Evolutionary conservation across 2,329 filamentous ascomycete species (phyloP).

Genomic region (Aspergillus piperis): DNA sequence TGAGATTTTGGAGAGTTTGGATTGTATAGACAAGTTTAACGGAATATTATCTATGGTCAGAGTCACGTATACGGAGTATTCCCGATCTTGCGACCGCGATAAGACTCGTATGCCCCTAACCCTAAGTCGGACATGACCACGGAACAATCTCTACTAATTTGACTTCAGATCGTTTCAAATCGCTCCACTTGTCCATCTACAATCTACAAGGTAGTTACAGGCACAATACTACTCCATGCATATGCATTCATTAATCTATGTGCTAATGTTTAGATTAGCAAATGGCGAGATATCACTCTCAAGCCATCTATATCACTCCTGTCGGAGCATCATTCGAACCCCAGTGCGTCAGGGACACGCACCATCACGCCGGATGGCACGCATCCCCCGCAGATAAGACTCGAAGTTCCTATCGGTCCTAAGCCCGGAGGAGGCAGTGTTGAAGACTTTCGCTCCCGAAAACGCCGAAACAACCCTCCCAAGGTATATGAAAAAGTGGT

Average conservation of each 20-base stretch:
- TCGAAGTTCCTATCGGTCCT: constrained; percentile 14
- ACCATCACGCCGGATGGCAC: not conserved
- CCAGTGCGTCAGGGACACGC: constrained; percentile 11
- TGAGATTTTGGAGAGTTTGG: too few relatives aligned
- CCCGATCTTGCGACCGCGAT: too few relatives aligned
- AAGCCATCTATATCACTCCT: constrained; percentile 13
- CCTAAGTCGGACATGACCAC: too few relatives aligned
- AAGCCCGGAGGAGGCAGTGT: constrained; percentile 33
- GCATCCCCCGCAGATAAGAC: constrained; percentile 5
- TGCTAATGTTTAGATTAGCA: constrained; percentile 43
- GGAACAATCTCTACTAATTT: too few relatives aligned
- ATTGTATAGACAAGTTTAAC: too few relatives aligned
- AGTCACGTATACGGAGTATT: too few relatives aligned
- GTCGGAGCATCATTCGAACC: constrained; percentile 16
- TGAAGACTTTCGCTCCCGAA: constrained; percentile 45
- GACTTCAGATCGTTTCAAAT: too few relatives aligned
- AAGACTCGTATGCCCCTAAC: too few relatives aligned
- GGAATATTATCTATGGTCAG: too few relatives aligned
- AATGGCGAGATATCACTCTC: constrained; percentile 15
- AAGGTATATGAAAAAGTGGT: constrained; percentile 45
- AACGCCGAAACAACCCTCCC: constrained; percentile 47
- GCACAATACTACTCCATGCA: not conserved
- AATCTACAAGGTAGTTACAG: too few relatives aligned
- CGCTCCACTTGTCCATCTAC: too few relatives aligned
- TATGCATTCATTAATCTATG: constrained; percentile 27